phyloP scores from a whole-genome alignment of 345 rosid genomes.

The Fremontodendron californicum region DNA sequence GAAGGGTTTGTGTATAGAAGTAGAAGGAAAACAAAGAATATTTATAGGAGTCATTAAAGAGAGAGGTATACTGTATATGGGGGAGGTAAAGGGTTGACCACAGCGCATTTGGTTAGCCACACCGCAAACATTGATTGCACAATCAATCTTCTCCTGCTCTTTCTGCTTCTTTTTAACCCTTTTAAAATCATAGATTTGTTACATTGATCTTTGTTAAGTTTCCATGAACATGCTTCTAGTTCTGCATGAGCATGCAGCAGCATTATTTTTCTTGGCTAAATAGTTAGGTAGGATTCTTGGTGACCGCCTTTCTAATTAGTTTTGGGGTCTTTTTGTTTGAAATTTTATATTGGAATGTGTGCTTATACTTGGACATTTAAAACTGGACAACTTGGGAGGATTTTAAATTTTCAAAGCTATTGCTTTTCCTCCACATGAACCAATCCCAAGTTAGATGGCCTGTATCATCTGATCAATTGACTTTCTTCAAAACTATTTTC shows the following conservation, averaged over 20 bases:
- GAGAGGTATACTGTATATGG: not conserved
- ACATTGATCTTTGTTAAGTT: not conserved
- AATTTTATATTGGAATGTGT: not conserved
- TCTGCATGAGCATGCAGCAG: not conserved
- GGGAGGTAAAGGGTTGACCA: slow-evolving; percentile 22
- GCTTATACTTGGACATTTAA: not conserved
- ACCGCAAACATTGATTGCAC: slow-evolving; percentile 40
- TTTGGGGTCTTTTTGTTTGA: not conserved
- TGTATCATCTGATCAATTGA: slow-evolving; percentile 16
- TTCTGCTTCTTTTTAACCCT: no score
- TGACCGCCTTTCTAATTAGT: slow-evolving; percentile 32
- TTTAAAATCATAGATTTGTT: not conserved
- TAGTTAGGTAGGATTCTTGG: slow-evolving; percentile 38
- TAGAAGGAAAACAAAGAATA: not conserved
- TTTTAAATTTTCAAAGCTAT: not conserved
- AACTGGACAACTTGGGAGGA: not conserved
- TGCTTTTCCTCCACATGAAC: not conserved
- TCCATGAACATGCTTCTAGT: slow-evolving; percentile 18
- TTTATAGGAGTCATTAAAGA: slow-evolving; percentile 33
- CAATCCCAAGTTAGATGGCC: slow-evolving; percentile 37
- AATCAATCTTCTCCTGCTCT: not conserved
- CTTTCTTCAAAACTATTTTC: slow-evolving; percentile 5
- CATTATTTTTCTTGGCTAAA: not conserved
- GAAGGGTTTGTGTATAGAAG: not conserved
- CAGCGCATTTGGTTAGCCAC: slow-evolving; percentile 25